Evolutionary conservation across 139 green algal genomes (phyloP), one percentile per base, ranked within the genome.

Genomic region (Bryopsis sp.): DNA sequence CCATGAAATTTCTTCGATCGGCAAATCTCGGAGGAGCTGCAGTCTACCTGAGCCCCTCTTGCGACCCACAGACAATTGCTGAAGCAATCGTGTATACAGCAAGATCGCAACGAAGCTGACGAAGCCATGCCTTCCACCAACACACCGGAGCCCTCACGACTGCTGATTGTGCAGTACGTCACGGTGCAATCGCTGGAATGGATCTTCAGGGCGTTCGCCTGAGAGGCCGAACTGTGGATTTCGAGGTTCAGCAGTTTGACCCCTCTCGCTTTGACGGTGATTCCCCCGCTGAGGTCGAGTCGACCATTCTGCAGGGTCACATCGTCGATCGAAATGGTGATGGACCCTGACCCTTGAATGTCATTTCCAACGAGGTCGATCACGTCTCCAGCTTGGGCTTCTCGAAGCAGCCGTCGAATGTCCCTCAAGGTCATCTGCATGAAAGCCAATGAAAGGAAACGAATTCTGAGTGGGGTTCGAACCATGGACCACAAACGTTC

Each of bases 1-100:
- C 48, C 48, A 61, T 61, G 48, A 5, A 61, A 61, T 15, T 28
- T 61, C 19, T 26, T 15, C 33, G 48, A 61, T 61, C 22, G 48
- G 48, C 29, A 8, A 34, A 31, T 28, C 5, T 26, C 29, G 8
- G 24, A 22, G 11, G 29, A 22, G 11, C 19, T 31, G 5, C 29
- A 8, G 29, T 28, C 5, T 26, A 61, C 24, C 29, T 36, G 29
- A 31, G 24, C 48, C 33, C 48, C 48, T 61, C 48, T 22, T 36
- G 5, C 33, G 8, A 61, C 48, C 5, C 19, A 61, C 8, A 61
- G 29, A 26, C 48, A 61, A 31, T 31, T 61, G 24, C 48, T 22
- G 5, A 36, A 22, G 33, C 48, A 61, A 28, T 61, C 22, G 19
- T 33, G 19, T 7, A 61, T 26, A 8, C 24, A 36, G 11, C 24